phyloP scores from a whole-genome alignment of 306 rosid genomes.

The Oemleria cerasiformis region DNA sequence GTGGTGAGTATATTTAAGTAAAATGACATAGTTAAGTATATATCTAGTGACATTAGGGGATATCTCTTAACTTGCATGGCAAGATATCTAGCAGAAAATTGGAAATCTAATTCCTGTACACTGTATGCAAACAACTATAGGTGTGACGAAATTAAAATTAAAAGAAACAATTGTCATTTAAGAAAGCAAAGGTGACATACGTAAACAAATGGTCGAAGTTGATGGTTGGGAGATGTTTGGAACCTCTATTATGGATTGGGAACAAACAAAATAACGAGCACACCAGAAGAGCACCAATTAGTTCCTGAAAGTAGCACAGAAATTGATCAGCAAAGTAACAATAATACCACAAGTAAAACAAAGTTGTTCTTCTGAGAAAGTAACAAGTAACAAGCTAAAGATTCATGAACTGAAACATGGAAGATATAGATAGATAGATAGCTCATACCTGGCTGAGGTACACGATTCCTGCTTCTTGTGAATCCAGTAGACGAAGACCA shows the following conservation, averaged over 20 bases:
- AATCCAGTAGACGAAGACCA: slow-evolving; percentile 65
- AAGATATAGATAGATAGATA: background rate
- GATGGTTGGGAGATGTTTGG: slow-evolving; percentile 56
- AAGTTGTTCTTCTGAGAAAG: background rate
- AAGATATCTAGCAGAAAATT: too few species aligned
- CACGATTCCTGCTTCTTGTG: slow-evolving; percentile 68
- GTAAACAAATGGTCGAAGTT: slow-evolving; percentile 74
- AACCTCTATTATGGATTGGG: slow-evolving; percentile 53
- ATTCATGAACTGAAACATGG: background rate
- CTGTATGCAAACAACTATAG: background rate
- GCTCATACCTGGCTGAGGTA: slow-evolving; percentile 70
- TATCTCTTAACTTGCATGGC: too few species aligned
- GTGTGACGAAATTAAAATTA: background rate
- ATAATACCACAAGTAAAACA: background rate
- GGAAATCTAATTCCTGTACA: too few species aligned
- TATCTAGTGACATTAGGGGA: background rate
- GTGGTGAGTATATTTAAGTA: background rate
- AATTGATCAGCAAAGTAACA: background rate
- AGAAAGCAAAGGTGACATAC: slow-evolving; percentile 49
- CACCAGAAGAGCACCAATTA: slow-evolving; percentile 79
- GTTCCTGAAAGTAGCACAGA: slow-evolving; percentile 54
- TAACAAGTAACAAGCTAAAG: too few species aligned
- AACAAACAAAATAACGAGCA: slow-evolving; percentile 84
- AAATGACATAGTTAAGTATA: background rate
- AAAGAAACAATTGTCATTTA: slow-evolving; percentile 2